phyloP scores from a whole-genome alignment of 2,329 filamentous ascomycete genomes.

The Shiraia bambusicola region DNA sequence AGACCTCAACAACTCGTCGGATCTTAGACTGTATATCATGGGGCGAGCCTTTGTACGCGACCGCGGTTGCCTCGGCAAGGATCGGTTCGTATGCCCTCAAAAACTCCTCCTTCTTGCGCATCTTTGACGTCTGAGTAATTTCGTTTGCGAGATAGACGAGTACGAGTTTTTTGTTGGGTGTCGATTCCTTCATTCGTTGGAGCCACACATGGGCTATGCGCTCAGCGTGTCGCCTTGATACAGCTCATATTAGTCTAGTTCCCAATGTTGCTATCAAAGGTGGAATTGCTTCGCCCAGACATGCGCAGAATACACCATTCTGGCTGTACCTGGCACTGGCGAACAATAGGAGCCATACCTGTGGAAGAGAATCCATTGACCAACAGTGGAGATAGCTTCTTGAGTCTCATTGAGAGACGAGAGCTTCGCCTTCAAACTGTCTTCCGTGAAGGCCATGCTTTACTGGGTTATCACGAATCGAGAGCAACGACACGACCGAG shows the following conservation, averaged over 20 bases:
- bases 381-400: slow-evolving; percentile 92
- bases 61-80: slow-evolving; percentile 83
- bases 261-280: slow-evolving; percentile 1
- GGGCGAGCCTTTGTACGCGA: slow-evolving; percentile 83
- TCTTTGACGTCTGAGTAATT: slow-evolving; percentile 94
- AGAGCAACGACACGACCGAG: slow-evolving; percentile 5
- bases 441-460: slow-evolving; percentile 89
- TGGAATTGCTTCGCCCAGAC: background rate
- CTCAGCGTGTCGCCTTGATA: slow-evolving; percentile 79
- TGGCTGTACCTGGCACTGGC: background rate
- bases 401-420: slow-evolving; percentile 96
- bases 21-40: slow-evolving; percentile 88
- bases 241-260: slow-evolving; percentile 18
- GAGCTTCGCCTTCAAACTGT: slow-evolving; percentile 91
- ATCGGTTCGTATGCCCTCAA: slow-evolving; percentile 86
- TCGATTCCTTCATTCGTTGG: slow-evolving; percentile 82
- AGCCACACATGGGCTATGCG: slow-evolving; percentile 91
- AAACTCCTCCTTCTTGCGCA: slow-evolving; percentile 89
- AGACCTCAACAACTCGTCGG: slow-evolving; percentile 87
- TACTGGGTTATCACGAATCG: slow-evolving; percentile 23
- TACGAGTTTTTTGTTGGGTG: slow-evolving; percentile 81
- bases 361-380: slow-evolving; percentile 99
- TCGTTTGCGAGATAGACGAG: slow-evolving; percentile 96
- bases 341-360: slow-evolving; percentile 58
- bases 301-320: slow-evolving; percentile 6